Evolutionary conservation across 1,284 basidiomycete species (phyloP), one percentile per base, ranked within the genome.

Genomic region (Irpex rosettiformis): DNA sequence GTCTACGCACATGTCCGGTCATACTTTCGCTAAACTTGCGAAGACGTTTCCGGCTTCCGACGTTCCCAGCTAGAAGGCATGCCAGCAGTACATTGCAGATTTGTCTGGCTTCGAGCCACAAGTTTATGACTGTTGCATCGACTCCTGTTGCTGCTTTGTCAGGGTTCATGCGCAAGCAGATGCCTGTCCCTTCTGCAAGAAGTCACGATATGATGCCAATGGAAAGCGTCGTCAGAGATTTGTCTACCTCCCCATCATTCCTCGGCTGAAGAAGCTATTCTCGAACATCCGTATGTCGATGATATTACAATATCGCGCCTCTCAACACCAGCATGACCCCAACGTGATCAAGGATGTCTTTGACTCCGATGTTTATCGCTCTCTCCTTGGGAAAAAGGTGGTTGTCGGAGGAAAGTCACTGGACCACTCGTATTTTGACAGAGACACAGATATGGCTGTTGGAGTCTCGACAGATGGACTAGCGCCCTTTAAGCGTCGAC

Each of bases 391-490:
- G 3, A 25, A 25, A 3, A 47, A 30, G 10, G 62, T 70, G 10
- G 4, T 37, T 3, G 58, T 65, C 25, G 58, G 57, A 25, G 61
- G 53, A 7, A 48, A 62, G 40, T 28, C 18, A 7, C 58, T 57
- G 40, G 29, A n/a, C 13, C 65, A 68, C 53, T 49, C 43, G 2
- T 69, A 57, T 57, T 73, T 74, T 43, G 59, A 1, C 65, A 70
- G 25, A 27, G 22, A 1, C 62, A 33, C 64, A 3, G 72, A 75
- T 53, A 63, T 75, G 29, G 71, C 71, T 1, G 61, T 73, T 1
- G 70, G 68, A 0, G 55, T 74, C 1, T 68, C 69, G 0, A 66
- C 70, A 1, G 72, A 75, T 52, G 76, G 77, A 0, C 75, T 78
- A 61, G 64, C 66, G 1, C 75, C 75, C 3, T 79, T 75, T 66